Evolutionary conservation across 1,284 basidiomycete species (phyloP).

Genomic region (Tylopilus microsporus): DNA sequence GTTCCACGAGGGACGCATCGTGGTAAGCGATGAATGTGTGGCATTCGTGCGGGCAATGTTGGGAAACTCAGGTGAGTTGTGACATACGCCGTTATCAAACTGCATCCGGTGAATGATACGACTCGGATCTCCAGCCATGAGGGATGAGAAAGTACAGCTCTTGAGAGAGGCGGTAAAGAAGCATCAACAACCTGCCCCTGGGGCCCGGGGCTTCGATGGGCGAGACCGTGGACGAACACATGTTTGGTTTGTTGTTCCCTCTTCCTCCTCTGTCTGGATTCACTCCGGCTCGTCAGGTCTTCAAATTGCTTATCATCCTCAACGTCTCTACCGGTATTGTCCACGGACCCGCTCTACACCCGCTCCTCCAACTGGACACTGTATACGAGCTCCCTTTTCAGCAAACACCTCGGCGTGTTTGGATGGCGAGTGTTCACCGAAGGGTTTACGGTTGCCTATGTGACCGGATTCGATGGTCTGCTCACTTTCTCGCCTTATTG

Average conservation of each 20-base stretch:
- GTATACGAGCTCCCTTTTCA: slow-evolving; percentile 82
- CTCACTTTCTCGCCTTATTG: neutral
- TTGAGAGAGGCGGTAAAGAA: slow-evolving; percentile 66
- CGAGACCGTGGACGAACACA: slow-evolving; percentile 78
- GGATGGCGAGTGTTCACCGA: slow-evolving; percentile 85
- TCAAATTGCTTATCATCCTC: slow-evolving; percentile 58
- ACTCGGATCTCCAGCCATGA: slow-evolving; percentile 17
- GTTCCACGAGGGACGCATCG: slow-evolving; percentile 80
- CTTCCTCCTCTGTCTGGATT: neutral
- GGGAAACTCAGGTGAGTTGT: slow-evolving; percentile 30
- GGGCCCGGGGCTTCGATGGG: slow-evolving; percentile 67
- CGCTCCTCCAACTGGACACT: slow-evolving; percentile 68
- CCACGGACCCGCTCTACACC: slow-evolving; percentile 65
- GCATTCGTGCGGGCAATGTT: slow-evolving; percentile 76
- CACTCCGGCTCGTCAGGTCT: slow-evolving; percentile 45
- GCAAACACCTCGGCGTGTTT: slow-evolving; percentile 73
- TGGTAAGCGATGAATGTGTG: slow-evolving; percentile 67
- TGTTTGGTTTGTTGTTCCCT: slow-evolving; percentile 56
- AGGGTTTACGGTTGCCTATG: slow-evolving; percentile 74
- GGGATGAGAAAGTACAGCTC: slow-evolving; percentile 48
- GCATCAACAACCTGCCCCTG: slow-evolving; percentile 67
- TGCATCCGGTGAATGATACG: neutral
- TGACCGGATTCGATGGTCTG: slow-evolving; percentile 61
- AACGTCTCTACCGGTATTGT: slow-evolving; percentile 63
- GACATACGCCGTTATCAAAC: neutral